Evolutionary conservation across 2,329 filamentous ascomycete genomes (phyloP).

Genomic region (Cordyceps cicadae): DNA sequence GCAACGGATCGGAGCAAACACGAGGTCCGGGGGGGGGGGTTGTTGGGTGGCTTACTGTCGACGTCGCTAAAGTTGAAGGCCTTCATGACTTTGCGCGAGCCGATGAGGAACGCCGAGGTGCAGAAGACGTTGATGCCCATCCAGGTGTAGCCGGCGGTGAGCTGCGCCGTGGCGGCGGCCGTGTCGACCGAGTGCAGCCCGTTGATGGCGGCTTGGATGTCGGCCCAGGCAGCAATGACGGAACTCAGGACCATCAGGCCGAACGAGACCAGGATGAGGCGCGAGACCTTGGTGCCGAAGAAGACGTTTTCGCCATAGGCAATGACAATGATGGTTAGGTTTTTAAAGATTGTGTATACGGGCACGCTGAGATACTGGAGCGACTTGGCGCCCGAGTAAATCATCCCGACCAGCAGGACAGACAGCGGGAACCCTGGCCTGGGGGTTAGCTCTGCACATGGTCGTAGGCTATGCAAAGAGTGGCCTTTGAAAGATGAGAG

Average conservation of each 20-base stretch:
- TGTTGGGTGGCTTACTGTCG: constrained; percentile 65
- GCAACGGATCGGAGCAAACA: constrained; percentile 5
- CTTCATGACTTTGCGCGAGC: constrained; percentile 98
- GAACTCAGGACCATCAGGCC: constrained; percentile 95
- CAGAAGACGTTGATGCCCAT: constrained; percentile 97
- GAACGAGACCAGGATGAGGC: constrained; percentile 84
- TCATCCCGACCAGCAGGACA: constrained; percentile 94
- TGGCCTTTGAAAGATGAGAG: no score
- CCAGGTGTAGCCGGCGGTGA: constrained; percentile 95
- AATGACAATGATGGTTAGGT: constrained; percentile 96
- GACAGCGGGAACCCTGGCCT: constrained; percentile 87
- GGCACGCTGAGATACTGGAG: constrained; percentile 94
- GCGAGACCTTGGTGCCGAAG: constrained; percentile 89
- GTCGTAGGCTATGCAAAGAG: background rate
- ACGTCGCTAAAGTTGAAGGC: constrained; percentile 99
- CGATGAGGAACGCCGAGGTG: constrained; percentile 78
- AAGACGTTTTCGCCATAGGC: constrained; percentile 97
- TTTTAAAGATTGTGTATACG: constrained; percentile 99
- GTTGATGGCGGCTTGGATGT: constrained; percentile 77
- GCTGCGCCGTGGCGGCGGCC: constrained; percentile 69
- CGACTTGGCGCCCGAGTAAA: constrained; percentile 94
- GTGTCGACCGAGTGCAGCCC: constrained; percentile 51
- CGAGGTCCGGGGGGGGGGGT: background rate
- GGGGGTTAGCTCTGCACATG: constrained; percentile 17
- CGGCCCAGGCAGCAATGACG: constrained; percentile 91